A percentile compares a stretch with the other conserved stretches of the same genome.
Conservation (phyloP, 2,329 filamentous ascomycete species). For the Exophiala calicioides region DNA sequence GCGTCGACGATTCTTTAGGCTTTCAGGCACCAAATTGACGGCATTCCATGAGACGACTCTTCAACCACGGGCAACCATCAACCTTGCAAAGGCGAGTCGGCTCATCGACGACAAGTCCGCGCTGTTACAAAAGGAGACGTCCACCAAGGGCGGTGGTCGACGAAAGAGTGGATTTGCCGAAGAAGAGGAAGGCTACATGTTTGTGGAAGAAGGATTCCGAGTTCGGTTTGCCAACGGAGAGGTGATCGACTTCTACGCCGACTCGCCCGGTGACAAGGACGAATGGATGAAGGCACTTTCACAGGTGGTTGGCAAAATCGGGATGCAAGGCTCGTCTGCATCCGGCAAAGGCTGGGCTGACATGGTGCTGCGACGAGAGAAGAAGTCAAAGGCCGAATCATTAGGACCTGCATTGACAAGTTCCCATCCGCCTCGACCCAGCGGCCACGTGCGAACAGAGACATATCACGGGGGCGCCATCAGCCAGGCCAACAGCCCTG, state of each 20-base stretch:
- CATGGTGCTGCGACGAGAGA: slow-evolving; percentile 56
- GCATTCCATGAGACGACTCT: slow-evolving; percentile 95
- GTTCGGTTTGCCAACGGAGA: slow-evolving; percentile 98
- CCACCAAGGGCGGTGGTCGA: slow-evolving; percentile 72
- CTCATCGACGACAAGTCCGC: slow-evolving; percentile 88
- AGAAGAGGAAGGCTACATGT: slow-evolving; percentile 99
- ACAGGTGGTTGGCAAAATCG: slow-evolving; percentile 64
- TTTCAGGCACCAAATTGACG: slow-evolving; percentile 85
- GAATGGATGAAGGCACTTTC: slow-evolving; percentile 89
- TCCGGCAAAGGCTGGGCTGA: slow-evolving; percentile 62
- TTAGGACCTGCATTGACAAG: slow-evolving; percentile 3
- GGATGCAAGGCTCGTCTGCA: slow-evolving; percentile 29
- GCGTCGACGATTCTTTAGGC: slow-evolving; percentile 96
- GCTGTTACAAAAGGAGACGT: slow-evolving; percentile 80
- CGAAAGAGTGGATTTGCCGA: slow-evolving; percentile 95
- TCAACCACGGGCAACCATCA: slow-evolving; percentile 95
- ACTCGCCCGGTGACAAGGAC: slow-evolving; percentile 82
- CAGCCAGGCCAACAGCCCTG: slow-evolving; percentile 29
- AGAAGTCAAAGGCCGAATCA: slow-evolving; percentile 30
- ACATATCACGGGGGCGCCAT: slow-evolving; percentile 29
- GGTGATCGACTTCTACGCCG: slow-evolving; percentile 97
- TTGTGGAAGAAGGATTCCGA: slow-evolving; percentile 97
- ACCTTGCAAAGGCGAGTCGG: slow-evolving; percentile 86
- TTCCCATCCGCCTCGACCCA: slow-evolving; percentile 13
- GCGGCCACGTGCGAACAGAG: slow-evolving; percentile 30